Evolutionary conservation across 1,284 basidiomycete species (phyloP).

Genomic region (Pterulicium gracile): DNA sequence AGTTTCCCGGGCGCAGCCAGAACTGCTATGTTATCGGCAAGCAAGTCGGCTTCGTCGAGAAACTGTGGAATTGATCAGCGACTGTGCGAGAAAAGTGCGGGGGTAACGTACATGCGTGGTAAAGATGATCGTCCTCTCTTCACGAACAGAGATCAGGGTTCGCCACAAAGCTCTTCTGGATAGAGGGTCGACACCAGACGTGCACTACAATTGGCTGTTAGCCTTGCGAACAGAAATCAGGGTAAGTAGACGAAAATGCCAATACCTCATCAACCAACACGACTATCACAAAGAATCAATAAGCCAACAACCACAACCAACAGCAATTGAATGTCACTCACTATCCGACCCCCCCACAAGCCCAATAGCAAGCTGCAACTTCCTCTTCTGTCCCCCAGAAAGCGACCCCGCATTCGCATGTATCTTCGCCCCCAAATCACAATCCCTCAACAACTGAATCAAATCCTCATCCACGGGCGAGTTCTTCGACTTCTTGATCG

Average conservation of each 20-base stretch:
- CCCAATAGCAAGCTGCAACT: conserved; percentile 71
- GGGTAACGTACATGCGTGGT: conserved; percentile 48
- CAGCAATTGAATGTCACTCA: conserved; percentile 17
- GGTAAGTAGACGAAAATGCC: conserved; percentile 2
- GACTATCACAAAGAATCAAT: conserved; percentile 27
- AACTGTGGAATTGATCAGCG: too few relatives aligned
- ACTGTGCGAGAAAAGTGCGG: conserved; percentile 18
- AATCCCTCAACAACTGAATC: conserved; percentile 53
- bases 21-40: conserved; percentile 69
- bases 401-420: conserved; percentile 54
- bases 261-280: conserved; percentile 61
- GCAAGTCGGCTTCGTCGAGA: conserved; percentile 71
- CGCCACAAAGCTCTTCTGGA: conserved; percentile 72
- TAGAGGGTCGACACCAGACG: conserved; percentile 72
- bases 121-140: conserved; percentile 54
- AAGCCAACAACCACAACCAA: neutral
- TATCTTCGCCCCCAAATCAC: conserved; percentile 61
- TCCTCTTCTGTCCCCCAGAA: conserved; percentile 75
- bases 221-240: neutral
- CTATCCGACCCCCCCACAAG: conserved; percentile 64
- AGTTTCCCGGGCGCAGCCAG: conserved; percentile 67
- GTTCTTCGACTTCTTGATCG: conserved; percentile 55
- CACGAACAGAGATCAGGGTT: conserved; percentile 54
- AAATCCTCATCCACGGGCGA: conserved; percentile 40
- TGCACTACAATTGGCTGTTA: conserved; percentile 33